Evolutionary conservation across 139 green algal species (phyloP).

Genomic region (Chlorella sp.): DNA sequence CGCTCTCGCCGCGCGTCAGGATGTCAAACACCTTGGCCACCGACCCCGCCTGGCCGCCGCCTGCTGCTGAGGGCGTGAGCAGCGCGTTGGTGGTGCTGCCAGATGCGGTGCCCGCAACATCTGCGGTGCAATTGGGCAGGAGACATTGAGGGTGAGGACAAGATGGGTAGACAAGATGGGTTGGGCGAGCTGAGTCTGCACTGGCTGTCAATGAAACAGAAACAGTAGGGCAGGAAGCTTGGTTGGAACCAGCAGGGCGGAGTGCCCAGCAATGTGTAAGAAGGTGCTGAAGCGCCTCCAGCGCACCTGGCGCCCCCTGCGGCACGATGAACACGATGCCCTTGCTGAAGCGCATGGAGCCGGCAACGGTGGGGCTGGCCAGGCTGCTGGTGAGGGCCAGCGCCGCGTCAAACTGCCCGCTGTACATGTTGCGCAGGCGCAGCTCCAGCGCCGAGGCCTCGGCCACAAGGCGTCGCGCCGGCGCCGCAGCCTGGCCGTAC

Average conservation of each 20-base stretch:
- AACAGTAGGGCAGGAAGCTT: neutral
- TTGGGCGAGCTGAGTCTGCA: too few relatives aligned
- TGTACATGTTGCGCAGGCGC: constrained; percentile 75
- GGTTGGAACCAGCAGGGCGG: neutral
- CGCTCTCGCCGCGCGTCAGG: constrained; percentile 50
- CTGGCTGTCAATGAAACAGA: neutral
- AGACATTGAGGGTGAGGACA: neutral
- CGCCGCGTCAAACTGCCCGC: constrained; percentile 67
- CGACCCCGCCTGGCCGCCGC: constrained; percentile 38
- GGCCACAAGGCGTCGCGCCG: neutral
- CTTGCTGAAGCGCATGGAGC: constrained; percentile 63
- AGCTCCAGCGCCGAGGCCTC: constrained; percentile 70
- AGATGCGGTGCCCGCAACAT: neutral
- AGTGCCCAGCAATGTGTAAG: too few relatives aligned
- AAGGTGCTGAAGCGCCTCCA: neutral
- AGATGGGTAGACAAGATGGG: too few relatives aligned
- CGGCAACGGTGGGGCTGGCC: constrained; percentile 67
- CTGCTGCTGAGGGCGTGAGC: neutral
- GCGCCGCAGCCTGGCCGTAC: constrained; percentile 57
- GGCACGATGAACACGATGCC: constrained; percentile 75
- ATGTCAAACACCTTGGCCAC: constrained; percentile 72
- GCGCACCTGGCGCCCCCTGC: constrained; percentile 31
- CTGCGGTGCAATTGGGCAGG: neutral
- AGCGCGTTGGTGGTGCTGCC: neutral
- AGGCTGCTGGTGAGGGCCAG: constrained; percentile 64